Evolutionary conservation across 2,329 filamentous ascomycete genomes (phyloP), one percentile per base, ranked within the genome.

Genomic region (Leptographium procerum): DNA sequence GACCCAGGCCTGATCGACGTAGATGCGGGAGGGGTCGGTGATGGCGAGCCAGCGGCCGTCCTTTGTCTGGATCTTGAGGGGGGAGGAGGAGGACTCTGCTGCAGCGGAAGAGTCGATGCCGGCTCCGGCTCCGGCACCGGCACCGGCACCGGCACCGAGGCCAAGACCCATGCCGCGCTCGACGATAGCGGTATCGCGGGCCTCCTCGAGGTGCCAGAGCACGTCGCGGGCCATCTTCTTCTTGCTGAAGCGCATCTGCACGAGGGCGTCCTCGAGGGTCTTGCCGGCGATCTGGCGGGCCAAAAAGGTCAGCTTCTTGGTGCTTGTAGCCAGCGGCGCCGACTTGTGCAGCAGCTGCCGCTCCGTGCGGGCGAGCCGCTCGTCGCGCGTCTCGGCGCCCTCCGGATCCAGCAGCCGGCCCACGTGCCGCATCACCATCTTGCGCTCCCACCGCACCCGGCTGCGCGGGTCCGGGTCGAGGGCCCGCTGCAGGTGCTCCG

Each of bases 201-300:
- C 91, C 66, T 88, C 81, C 68, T 94, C 83, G 22, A 99, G 76
- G 68, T 94, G 88, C 68, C 84, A 85, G 65, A 82, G 76, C 31
- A 97, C 83, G 67, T 96, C 90, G 64, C 82, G 77, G 8, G 92
- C 89, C 63, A 87, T 88, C 76, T 91, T 92, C 82, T 99, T 99
- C 77, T 90, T 89, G 71, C 87, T 92, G 76, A 92, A 97, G 58
- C 86, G 83, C 89, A 99, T 96, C 78, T 99, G 94, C 57, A 88
- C 75, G 64, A 97, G 89, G 16, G 94, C 94, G 40, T 99, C 91
- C 59, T 95, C 90, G 61, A 99, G 78, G n/a, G 86, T 86, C 81
- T 96, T 97, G 64, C 94, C 94, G 2, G 85, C 81, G 68, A 99
- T 94, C 75, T 97, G 94, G 58, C 87, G 84, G 28, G 92, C 86